A percentile compares a stretch with the other conserved stretches of the same genome.
Evolutionary conservation across 495 filamentous ascomycete genomes (phyloP).

Genomic region (Tuber microsphaerosporum): DNA sequence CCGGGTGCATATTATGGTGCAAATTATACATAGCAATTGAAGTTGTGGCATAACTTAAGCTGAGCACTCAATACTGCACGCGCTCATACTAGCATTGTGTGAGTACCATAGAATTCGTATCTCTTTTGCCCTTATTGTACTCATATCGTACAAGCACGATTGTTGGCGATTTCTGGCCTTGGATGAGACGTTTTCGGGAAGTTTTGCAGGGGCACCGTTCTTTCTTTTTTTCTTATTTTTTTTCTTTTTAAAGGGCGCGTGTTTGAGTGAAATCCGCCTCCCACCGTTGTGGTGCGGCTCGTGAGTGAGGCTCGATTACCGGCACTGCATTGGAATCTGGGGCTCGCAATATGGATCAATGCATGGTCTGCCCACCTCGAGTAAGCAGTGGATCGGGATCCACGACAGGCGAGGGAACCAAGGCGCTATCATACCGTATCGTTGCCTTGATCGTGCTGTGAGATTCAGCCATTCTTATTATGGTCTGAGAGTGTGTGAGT

Average conservation of each 20-base stretch:
- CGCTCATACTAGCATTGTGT: neutral
- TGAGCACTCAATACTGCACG: neutral
- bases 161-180: neutral
- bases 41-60: neutral
- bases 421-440: neutral
- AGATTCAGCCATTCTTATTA: neutral
- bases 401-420: neutral
- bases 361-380: neutral
- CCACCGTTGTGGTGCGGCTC: neutral
- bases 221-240: neutral
- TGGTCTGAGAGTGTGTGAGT: neutral
- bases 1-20: neutral
- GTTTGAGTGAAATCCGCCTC: neutral
- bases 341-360: slow-evolving; percentile 1
- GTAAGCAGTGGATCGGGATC: neutral
- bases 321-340: neutral
- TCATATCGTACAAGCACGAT: neutral
- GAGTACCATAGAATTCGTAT: neutral
- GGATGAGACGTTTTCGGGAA: slow-evolving; percentile 13
- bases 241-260: neutral
- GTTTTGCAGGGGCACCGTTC: slow-evolving; percentile 7
- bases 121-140: neutral
- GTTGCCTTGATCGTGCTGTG: neutral
- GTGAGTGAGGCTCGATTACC: neutral
- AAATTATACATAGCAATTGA: neutral